Evolutionary conservation across 352 stramenopile genomes (phyloP).

Genomic region (Plasmopara viticola): DNA sequence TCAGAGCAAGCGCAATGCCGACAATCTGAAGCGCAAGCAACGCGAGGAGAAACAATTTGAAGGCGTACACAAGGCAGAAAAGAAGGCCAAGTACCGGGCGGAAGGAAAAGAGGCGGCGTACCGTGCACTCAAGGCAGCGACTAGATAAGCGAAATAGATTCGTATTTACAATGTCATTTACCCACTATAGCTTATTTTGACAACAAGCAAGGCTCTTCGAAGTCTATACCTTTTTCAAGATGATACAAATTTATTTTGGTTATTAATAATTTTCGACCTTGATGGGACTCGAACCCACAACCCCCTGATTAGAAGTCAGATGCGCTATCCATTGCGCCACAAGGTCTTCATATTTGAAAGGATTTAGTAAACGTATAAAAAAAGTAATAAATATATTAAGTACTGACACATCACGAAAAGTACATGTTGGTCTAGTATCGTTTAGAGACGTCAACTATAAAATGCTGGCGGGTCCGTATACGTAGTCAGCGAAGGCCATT

Average conservation of each 20-base stretch:
- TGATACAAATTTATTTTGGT: too few relatives aligned
- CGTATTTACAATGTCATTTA: too few relatives aligned
- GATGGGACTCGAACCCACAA: conserved; percentile 51
- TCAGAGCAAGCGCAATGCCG: conserved; percentile 77
- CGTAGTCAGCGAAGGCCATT: too few relatives aligned
- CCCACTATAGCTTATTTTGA: too few relatives aligned
- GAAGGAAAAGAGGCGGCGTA: conserved; percentile 70
- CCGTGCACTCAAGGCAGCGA: conserved; percentile 43
- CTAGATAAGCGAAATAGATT: conserved; percentile 10
- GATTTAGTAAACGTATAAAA: neutral
- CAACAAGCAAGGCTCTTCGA: too few relatives aligned
- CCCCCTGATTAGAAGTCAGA: conserved; percentile 51
- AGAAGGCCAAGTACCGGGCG: conserved; percentile 83
- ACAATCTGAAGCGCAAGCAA: conserved; percentile 89
- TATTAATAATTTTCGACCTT: conserved; percentile 21
- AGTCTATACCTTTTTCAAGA: too few relatives aligned
- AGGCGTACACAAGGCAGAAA: conserved; percentile 68
- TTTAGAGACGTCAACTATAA: too few relatives aligned
- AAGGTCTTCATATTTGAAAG: conserved; percentile 14
- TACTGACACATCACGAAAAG: too few relatives aligned
- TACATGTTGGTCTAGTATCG: too few relatives aligned
- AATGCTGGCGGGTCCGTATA: too few relatives aligned
- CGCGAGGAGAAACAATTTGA: conserved; percentile 89
- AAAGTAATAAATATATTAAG: too few relatives aligned
- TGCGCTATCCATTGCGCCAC: conserved; percentile 44